phyloP scores from a whole-genome alignment of 2,329 filamentous ascomycete genomes.

The Penicillium sp. region DNA sequence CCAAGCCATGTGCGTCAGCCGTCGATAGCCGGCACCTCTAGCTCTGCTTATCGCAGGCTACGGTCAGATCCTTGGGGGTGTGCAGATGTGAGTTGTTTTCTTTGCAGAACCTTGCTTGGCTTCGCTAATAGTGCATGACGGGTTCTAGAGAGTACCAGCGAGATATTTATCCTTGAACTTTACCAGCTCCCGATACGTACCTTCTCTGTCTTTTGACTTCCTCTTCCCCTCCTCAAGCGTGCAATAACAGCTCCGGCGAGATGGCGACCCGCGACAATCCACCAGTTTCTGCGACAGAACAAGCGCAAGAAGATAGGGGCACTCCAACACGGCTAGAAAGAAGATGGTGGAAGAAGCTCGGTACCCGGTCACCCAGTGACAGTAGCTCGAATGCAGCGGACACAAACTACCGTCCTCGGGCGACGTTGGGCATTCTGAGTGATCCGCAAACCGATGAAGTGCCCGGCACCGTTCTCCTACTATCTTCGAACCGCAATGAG shows the following conservation, averaged over 20 bases:
- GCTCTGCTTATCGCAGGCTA: slow-evolving; percentile 3
- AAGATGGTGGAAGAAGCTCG: slow-evolving; percentile 29
- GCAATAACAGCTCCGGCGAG: background rate
- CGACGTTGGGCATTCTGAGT: slow-evolving; percentile 79
- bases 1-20: slow-evolving; percentile 5
- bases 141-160: slow-evolving; percentile 7
- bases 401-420: slow-evolving; percentile 47
- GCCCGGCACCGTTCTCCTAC: slow-evolving; percentile 71
- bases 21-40: slow-evolving; percentile 4
- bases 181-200: background rate
- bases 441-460: slow-evolving; percentile 83
- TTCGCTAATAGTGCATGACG: slow-evolving; percentile 6
- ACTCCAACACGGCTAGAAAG: background rate
- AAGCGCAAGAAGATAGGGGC: background rate
- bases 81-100: slow-evolving; percentile 10
- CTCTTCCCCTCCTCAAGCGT: background rate
- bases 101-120: background rate
- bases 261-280: slow-evolving; percentile 12
- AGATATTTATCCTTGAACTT: background rate
- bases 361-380: slow-evolving; percentile 14
- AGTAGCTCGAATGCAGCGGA: slow-evolving; percentile 22
- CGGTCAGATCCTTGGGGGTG: background rate
- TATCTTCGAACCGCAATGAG: slow-evolving; percentile 66
- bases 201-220: background rate
- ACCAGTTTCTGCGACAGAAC: background rate